Conservation (phyloP, 352 stramenopile genomes). For the Pythium brachiatum region DNA sequence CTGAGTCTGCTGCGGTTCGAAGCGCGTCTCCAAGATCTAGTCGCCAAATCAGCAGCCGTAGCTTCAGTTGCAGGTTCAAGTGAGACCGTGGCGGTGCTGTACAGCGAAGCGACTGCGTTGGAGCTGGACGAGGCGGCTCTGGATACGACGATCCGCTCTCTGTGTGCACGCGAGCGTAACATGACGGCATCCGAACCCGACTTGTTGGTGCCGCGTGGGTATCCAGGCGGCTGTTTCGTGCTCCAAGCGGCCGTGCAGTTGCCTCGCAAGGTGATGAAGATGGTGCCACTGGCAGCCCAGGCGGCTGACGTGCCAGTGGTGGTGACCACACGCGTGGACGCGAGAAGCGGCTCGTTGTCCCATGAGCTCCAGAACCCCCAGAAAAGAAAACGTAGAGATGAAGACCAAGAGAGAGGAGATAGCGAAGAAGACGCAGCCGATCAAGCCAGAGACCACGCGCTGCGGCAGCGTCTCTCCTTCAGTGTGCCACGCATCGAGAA, state of each 20-base stretch:
- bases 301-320: neutral
- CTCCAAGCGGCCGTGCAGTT: conserved; percentile 22
- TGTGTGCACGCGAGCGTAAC: conserved; percentile 32
- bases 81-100: conserved; percentile 20
- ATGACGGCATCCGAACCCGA: conserved; percentile 28
- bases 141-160: conserved; percentile 23
- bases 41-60: no score
- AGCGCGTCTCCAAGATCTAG: conserved; percentile 32
- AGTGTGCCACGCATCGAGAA: neutral
- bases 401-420: neutral
- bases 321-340: neutral
- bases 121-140: conserved; percentile 25
- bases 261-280: neutral
- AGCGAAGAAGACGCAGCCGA: neutral
- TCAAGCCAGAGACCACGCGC: neutral
- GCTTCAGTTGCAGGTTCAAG: neutral
- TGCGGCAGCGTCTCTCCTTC: neutral
- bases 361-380: neutral
- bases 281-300: neutral
- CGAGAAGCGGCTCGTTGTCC: neutral
- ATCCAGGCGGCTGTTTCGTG: conserved; percentile 25
- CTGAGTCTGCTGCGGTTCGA: conserved; percentile 41
- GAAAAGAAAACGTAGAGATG: neutral
- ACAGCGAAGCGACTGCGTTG: conserved; percentile 5
- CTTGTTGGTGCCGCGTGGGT: conserved; percentile 18